Evolutionary conservation across 108 stramenopile genomes (phyloP).

Genomic region (Phaeodactylum tricornutum): DNA sequence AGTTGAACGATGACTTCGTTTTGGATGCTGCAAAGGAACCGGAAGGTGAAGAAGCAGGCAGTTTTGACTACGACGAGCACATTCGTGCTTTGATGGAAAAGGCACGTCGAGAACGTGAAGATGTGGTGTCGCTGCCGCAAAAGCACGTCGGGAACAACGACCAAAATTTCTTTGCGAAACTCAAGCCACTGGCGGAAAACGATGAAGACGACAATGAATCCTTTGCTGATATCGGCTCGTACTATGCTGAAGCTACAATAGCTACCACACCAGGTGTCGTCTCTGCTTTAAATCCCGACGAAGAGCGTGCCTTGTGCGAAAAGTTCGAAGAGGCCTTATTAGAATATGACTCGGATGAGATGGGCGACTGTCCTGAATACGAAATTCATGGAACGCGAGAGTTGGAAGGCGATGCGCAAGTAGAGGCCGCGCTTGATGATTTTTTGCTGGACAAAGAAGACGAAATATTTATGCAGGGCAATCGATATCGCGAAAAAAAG

Average conservation of each 20-base stretch:
- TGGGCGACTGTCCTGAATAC: slow-evolving; percentile 56
- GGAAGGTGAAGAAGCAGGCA: slow-evolving; percentile 26
- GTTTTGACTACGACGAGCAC: slow-evolving; percentile 92
- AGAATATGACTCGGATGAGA: slow-evolving; percentile 81
- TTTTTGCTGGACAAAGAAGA: slow-evolving; percentile 70
- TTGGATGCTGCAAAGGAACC: slow-evolving; percentile 73
- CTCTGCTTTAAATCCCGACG: slow-evolving; percentile 25
- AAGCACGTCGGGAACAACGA: slow-evolving; percentile 23
- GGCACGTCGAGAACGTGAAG: slow-evolving; percentile 44
- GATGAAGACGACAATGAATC: slow-evolving; percentile 37
- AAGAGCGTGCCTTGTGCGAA: slow-evolving; percentile 67
- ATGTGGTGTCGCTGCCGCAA: slow-evolving; percentile 8
- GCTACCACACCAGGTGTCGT: slow-evolving; percentile 21
- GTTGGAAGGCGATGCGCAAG: slow-evolving; percentile 64
- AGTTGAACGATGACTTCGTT: slow-evolving; percentile 93
- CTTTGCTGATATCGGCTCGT: slow-evolving; percentile 32
- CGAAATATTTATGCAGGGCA: slow-evolving; percentile 69
- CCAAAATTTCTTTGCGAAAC: slow-evolving; percentile 60
- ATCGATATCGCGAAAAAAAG: slow-evolving; percentile 16
- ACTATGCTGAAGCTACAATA: slow-evolving; percentile 26
- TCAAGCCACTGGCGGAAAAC: slow-evolving; percentile 24
- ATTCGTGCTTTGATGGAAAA: slow-evolving; percentile 81
- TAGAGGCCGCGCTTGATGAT: slow-evolving; percentile 79
- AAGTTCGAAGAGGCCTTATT: slow-evolving; percentile 80
- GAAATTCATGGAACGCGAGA: slow-evolving; percentile 62